Evolutionary conservation across 176 grass and related monocot genomes (phyloP).

Genomic region (Juncus inflexus): DNA sequence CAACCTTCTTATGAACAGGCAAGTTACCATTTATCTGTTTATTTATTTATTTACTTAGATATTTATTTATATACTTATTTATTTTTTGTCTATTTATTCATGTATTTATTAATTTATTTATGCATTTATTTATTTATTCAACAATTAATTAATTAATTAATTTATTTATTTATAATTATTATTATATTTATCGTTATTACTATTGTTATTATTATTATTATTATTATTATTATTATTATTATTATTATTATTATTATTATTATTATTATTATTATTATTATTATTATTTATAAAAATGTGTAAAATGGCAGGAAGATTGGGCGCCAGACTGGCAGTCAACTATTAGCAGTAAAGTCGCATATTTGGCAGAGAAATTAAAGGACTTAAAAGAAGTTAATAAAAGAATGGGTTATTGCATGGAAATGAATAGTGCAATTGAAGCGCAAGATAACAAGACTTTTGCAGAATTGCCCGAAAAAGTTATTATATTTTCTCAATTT

Average conservation of each 20-base stretch:
- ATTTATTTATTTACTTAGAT: conserved; percentile 15
- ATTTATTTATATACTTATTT: not conserved
- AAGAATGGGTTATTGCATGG: conserved; percentile 33
- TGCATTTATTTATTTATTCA: too few relatives aligned
- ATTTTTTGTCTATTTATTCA: not conserved
- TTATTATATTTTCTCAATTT: conserved; percentile 99
- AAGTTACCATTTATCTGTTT: conserved; percentile 9
- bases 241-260: too few relatives aligned
- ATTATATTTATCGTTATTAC: too few relatives aligned
- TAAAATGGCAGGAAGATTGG: conserved; percentile 68
- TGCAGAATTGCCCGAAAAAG: conserved; percentile 54
- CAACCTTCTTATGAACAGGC: conserved; percentile 98
- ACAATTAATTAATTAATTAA: too few relatives aligned
- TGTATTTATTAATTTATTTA: too few relatives aligned
- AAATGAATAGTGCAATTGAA: conserved; percentile 29
- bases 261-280: too few relatives aligned
- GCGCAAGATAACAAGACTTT: conserved; percentile 18
- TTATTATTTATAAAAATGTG: not conserved
- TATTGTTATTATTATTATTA: not conserved
- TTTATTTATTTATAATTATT: too few relatives aligned
- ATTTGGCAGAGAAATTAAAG: conserved; percentile 68
- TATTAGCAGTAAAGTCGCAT: conserved; percentile 93
- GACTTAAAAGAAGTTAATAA: conserved; percentile 46
- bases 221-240: not conserved
- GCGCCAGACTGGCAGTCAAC: conserved; percentile 96